Conservation (phyloP, 345 rosid genomes). For the Aquilaria malaccensis region DNA sequence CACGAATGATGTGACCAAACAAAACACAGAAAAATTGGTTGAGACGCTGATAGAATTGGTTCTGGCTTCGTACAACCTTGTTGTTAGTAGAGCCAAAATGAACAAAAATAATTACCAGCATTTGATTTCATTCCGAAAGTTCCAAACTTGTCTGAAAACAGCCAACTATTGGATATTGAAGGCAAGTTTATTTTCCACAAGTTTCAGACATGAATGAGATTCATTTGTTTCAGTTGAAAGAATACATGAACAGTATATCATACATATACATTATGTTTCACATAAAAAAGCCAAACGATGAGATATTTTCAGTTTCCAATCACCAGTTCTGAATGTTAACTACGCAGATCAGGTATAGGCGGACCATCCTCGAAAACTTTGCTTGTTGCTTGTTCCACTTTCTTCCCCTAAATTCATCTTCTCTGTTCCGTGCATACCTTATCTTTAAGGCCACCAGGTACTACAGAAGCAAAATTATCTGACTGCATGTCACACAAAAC, state of each 20-base stretch:
- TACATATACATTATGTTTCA: slow-evolving; percentile 26
- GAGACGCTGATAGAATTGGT: too few species aligned
- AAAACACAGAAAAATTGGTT: too few species aligned
- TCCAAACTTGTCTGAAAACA: background rate
- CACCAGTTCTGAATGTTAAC: slow-evolving; percentile 13
- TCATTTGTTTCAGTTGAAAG: slow-evolving; percentile 24
- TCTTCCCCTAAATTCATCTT: slow-evolving; percentile 2
- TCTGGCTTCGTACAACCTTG: too few species aligned
- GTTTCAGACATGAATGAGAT: slow-evolving; percentile 11
- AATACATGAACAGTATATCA: slow-evolving; percentile 25
- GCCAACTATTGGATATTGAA: background rate
- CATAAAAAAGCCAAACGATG: slow-evolving; percentile 21
- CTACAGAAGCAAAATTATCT: slow-evolving; percentile 26
- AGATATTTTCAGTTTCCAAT: slow-evolving; percentile 15
- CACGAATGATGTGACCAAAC: too few species aligned
- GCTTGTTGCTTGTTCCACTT: background rate
- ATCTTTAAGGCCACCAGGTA: slow-evolving; percentile 16
- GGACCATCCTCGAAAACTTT: slow-evolving; percentile 7
- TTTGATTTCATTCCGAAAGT: too few species aligned
- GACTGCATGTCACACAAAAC: slow-evolving; percentile 15
- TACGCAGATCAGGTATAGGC: slow-evolving; percentile 4
- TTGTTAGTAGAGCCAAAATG: too few species aligned
- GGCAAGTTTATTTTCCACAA: slow-evolving; percentile 18
- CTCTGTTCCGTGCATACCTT: slow-evolving; percentile 2
- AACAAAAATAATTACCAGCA: too few species aligned